A percentile compares a stretch with the other conserved stretches of the same genome.
Evolutionary conservation across 2,329 filamentous ascomycete genomes (phyloP).

Genomic region (Xylaria hypoxylon): DNA sequence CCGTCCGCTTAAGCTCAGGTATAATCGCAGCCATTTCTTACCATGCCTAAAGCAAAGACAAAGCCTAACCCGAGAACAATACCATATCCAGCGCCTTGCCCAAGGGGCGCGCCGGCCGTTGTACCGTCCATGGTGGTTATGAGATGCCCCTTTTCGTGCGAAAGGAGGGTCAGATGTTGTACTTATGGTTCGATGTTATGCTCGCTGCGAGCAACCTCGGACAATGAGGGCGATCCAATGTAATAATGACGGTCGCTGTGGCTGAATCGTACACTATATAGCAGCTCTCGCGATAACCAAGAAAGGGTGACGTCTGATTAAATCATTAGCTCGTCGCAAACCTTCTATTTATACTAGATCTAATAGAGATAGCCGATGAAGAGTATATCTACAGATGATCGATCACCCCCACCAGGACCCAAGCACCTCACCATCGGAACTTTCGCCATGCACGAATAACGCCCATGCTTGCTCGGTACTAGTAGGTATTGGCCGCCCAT

Average conservation of each 20-base stretch:
- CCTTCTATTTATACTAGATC: conserved; percentile 25
- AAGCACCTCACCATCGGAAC: neutral
- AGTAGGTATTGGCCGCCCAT: conserved; percentile 11
- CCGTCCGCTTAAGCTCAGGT: neutral
- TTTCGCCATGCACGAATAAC: conserved; percentile 20
- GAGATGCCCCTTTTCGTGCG: neutral
- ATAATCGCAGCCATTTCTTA: conserved; percentile 41
- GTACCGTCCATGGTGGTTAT: conserved; percentile 28
- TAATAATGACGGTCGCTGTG: neutral
- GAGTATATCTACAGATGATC: neutral
- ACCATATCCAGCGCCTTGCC: conserved; percentile 79
- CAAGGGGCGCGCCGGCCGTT: conserved; percentile 53
- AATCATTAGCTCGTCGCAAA: neutral
- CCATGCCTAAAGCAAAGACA: conserved; percentile 79
- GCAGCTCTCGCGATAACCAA: neutral
- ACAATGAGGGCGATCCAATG: neutral
- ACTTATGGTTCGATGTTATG: neutral
- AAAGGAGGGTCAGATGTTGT: neutral
- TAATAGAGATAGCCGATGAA: conserved; percentile 5
- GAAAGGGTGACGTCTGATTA: neutral
- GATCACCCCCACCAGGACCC: conserved; percentile 20
- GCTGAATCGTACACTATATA: neutral
- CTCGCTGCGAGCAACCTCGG: neutral
- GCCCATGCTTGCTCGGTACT: conserved; percentile 1
- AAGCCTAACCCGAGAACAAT: conserved; percentile 80